Percentiles rank a stretch among this genome's conserved stretches.
Evolutionary conservation across 306 rosid genomes (phyloP).

Genomic region (Begonia peltatifolia): DNA sequence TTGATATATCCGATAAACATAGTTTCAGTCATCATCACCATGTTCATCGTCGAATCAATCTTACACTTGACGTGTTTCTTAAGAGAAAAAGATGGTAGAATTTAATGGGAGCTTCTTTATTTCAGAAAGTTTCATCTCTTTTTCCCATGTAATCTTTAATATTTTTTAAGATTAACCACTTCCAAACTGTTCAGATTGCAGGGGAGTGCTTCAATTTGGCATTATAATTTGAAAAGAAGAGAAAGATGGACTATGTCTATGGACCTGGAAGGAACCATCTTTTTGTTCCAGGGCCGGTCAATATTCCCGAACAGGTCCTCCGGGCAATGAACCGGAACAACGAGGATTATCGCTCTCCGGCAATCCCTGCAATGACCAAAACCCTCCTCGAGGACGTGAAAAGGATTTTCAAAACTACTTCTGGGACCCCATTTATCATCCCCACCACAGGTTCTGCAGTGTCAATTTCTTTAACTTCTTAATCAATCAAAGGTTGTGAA

Average conservation of each 20-base stretch:
- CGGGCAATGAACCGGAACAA: conserved; percentile 95
- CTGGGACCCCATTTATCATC: conserved; percentile 79
- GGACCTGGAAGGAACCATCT: conserved; percentile 96
- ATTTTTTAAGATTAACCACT: too few relatives aligned
- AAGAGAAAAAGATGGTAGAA: too few relatives aligned
- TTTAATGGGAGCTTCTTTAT: too few relatives aligned
- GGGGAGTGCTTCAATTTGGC: not conserved
- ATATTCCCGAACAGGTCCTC: conserved; percentile 80
- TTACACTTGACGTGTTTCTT: too few relatives aligned
- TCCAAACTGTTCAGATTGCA: too few relatives aligned
- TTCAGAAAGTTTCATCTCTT: too few relatives aligned
- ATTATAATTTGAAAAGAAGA: conserved; percentile 19
- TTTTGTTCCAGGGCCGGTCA: conserved; percentile 98
- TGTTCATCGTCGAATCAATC: too few relatives aligned
- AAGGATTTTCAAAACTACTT: conserved; percentile 85
- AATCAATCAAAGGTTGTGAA: too few relatives aligned
- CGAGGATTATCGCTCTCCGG: conserved; percentile 97
- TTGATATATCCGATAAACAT: too few relatives aligned
- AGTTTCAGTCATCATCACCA: too few relatives aligned
- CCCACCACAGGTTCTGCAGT: conserved; percentile 75
- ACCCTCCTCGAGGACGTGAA: conserved; percentile 76
- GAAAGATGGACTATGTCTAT: conserved; percentile 64
- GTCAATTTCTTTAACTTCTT: not conserved
- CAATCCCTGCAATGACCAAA: conserved; percentile 84
- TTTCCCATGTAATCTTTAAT: too few relatives aligned